Evolutionary conservation across 1,284 basidiomycete species (phyloP).

Genomic region (Leccinum fallax): DNA sequence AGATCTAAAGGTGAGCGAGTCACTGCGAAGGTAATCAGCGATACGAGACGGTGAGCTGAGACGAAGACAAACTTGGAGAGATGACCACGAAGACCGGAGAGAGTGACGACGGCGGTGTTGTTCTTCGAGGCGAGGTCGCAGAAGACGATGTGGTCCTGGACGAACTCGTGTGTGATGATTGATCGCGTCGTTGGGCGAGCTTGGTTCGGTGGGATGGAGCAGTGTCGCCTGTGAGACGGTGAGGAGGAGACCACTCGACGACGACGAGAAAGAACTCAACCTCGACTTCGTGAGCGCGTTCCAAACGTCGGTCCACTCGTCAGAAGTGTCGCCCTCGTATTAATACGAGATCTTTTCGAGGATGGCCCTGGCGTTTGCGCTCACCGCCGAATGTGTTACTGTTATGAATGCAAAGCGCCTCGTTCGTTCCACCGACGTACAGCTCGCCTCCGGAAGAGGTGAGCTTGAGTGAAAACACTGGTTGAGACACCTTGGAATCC

Average conservation of each 20-base stretch:
- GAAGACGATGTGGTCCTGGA: slow-evolving; percentile 78
- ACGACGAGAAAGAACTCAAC: slow-evolving; percentile 45
- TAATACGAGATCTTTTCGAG: slow-evolving; percentile 67
- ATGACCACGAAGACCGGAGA: slow-evolving; percentile 79
- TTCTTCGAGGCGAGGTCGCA: slow-evolving; percentile 51
- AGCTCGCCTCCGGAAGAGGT: no score
- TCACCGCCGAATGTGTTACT: no score
- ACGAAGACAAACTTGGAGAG: slow-evolving; percentile 52
- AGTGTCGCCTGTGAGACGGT: slow-evolving; percentile 63
- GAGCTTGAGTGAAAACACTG: no score
- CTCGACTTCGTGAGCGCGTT: slow-evolving; percentile 65
- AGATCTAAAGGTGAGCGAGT: slow-evolving; percentile 65
- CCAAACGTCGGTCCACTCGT: slow-evolving; percentile 81
- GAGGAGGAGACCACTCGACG: slow-evolving; percentile 1
- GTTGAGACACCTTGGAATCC: no score
- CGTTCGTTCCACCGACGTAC: no score
- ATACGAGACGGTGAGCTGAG: slow-evolving; percentile 4
- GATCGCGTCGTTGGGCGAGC: slow-evolving; percentile 50
- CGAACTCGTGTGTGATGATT: slow-evolving; percentile 59
- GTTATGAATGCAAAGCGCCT: no score
- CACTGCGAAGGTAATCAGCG: slow-evolving; percentile 40
- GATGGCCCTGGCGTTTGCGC: slow-evolving; percentile 55
- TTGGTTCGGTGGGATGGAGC: slow-evolving; percentile 69
- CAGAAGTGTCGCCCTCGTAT: slow-evolving; percentile 56
- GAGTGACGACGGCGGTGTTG: slow-evolving; percentile 62